Evolutionary conservation across 768 basidiomycete species (phyloP), one percentile per base, ranked within the genome.

Genomic region (Leucogyrophana mollusca): DNA sequence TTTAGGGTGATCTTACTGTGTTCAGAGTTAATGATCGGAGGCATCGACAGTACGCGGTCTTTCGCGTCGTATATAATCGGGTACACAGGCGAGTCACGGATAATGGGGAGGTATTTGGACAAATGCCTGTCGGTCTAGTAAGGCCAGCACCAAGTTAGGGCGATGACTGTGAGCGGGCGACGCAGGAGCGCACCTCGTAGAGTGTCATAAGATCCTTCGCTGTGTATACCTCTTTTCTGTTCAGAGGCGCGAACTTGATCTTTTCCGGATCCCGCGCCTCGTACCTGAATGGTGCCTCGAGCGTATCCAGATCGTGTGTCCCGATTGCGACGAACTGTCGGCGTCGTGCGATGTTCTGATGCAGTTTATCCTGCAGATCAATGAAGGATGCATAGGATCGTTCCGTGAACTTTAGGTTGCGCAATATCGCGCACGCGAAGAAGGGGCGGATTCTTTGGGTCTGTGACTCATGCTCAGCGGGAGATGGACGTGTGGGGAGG

Each of bases 361-460:
- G 96, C 40, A 99, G 76, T 68, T 98, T 99, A 63, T 99, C 96
- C 70, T 99, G 96, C n/a, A 99, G 73, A 62, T 98, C 96, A 56
- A 99, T 95, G 80, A 99, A 98, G 51, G 91, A 94, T 20, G 87
- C 89, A 62, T 98, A 98, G 32, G 90, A 93, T 42, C 79, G 76
- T 34, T 82, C 82, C 22, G 90, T 91, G 72, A 99, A 94, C 55
- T 82, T 83, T 59, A 97, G 70, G 58, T 94, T 88, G 52, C 96
- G 89, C 38, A 99, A 77, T 47, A 98, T 73, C 9, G 94, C 94
- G 46, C 87, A 87, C 4, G 92, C 93, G 58, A 97, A 94, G 69
- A 82, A 85, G 1, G 94, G 94, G 54, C 96, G 83, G 55, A 98
- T 81, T 67, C 79, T 77, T 41, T 82, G 75, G 9, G 85, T 90